Percentiles rank a stretch among this genome's conserved stretches.
Conservation (phyloP, 2,329 filamentous ascomycete species). For the Ustilaginoidea virens region DNA sequence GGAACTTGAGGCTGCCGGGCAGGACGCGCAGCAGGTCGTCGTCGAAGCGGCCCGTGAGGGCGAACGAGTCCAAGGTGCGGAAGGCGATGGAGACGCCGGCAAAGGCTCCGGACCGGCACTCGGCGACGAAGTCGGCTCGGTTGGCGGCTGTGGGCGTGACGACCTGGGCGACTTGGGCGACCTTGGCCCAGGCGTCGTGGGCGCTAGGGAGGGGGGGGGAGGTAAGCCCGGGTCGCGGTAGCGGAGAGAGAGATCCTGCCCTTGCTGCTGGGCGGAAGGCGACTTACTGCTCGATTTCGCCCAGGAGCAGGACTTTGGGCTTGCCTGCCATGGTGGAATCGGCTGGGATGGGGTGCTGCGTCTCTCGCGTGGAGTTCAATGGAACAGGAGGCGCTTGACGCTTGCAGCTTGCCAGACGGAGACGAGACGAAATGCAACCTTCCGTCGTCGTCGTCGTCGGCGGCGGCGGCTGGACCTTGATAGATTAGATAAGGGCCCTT, state of each 20-base stretch:
- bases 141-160: conserved; percentile 43
- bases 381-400: too few species aligned
- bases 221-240: not conserved
- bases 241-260: not conserved
- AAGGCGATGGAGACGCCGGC: conserved; percentile 51
- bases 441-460: not conserved
- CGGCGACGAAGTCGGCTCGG: conserved; percentile 51
- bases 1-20: conserved; percentile 36
- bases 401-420: not conserved
- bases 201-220: conserved; percentile 40
- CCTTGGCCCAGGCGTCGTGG: conserved; percentile 44
- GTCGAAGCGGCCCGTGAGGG: conserved; percentile 55
- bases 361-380: not conserved
- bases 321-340: conserved; percentile 10
- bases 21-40: conserved; percentile 47
- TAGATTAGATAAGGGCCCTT: not conserved
- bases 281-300: conserved; percentile 22
- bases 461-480: not conserved
- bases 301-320: conserved; percentile 24
- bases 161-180: conserved; percentile 49
- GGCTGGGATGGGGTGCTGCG: too few species aligned
- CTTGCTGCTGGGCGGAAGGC: not conserved
- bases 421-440: not conserved
- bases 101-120: conserved; percentile 49
- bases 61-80: conserved; percentile 52